Percentiles rank a stretch among this genome's conserved stretches.
Evolutionary conservation across 2,329 filamentous ascomycete species (phyloP).

Genomic region (Pseudopithomyces maydicus): DNA sequence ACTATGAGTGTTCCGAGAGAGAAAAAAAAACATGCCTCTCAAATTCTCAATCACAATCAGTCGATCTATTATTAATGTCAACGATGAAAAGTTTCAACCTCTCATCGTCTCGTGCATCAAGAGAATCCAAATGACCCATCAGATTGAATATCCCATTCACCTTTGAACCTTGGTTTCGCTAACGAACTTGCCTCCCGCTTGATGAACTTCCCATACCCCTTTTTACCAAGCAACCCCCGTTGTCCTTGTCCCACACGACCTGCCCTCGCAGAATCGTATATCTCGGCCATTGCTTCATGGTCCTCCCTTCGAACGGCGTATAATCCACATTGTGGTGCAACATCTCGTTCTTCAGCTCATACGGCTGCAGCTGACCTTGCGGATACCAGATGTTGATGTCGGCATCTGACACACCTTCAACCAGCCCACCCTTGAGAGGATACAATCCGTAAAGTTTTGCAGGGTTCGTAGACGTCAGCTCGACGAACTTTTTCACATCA

Average conservation of each 20-base stretch:
- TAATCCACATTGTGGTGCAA: slow-evolving; percentile 68
- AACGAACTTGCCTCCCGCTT: slow-evolving; percentile 49
- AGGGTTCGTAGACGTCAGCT: slow-evolving; percentile 60
- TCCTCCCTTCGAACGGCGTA: slow-evolving; percentile 64
- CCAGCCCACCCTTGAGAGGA: slow-evolving; percentile 55
- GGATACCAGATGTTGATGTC: slow-evolving; percentile 60
- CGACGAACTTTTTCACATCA: slow-evolving; percentile 57
- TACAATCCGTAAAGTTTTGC: slow-evolving; percentile 64
- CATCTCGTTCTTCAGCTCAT: slow-evolving; percentile 57
- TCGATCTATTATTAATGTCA: too few relatives aligned
- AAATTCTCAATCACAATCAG: too few relatives aligned
- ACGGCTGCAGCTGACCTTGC: slow-evolving; percentile 47
- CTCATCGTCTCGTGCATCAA: too few relatives aligned
- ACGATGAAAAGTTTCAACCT: too few relatives aligned
- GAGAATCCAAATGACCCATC: slow-evolving; percentile 13
- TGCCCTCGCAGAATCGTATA: slow-evolving; percentile 64
- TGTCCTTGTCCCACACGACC: slow-evolving; percentile 63
- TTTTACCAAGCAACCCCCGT: slow-evolving; percentile 57
- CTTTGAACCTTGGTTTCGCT: slow-evolving; percentile 33
- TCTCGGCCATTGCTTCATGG: slow-evolving; percentile 65
- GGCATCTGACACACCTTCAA: slow-evolving; percentile 59
- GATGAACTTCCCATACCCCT: slow-evolving; percentile 57
- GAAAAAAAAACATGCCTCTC: too few relatives aligned
- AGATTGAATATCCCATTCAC: slow-evolving; percentile 23
- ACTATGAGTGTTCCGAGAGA: too few relatives aligned